These are phyloP conservation scores for Nannizziopsis barbatae DNA, from an alignment of 2,329 filamentous ascomycete species.

Conservation along the genomic window DNA sequence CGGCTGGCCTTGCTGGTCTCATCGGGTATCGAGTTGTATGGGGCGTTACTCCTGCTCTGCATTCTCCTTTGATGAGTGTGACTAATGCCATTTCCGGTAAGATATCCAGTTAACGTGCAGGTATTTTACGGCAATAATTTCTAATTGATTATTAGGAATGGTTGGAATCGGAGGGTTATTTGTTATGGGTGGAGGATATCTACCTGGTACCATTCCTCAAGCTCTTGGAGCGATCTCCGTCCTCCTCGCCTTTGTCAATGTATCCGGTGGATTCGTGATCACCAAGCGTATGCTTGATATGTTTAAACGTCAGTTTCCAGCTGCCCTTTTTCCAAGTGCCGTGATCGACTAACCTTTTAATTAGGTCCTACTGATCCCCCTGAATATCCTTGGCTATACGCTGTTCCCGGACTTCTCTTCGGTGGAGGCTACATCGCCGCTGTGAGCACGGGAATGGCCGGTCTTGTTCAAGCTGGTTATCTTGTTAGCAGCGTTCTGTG, in stretches of 20 bases:
- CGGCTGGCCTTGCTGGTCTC: conserved; percentile 69
- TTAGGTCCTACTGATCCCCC: conserved; percentile 67
- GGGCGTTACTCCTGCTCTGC: conserved; percentile 72
- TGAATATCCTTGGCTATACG: conserved; percentile 82
- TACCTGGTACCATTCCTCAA: conserved; percentile 70
- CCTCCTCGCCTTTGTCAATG: conserved; percentile 74
- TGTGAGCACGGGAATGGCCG: conserved; percentile 68
- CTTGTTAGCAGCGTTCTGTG: conserved; percentile 74
- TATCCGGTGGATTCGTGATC: conserved; percentile 80
- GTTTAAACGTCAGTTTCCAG: conserved; percentile 55
- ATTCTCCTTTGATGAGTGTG: conserved; percentile 83
- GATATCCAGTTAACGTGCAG: not conserved
- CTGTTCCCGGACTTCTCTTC: conserved; percentile 63
- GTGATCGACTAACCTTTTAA: not conserved
- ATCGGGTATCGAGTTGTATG: conserved; percentile 84
- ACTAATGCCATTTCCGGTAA: conserved; percentile 79
- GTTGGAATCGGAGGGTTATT: conserved; percentile 82
- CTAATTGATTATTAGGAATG: conserved; percentile 44
- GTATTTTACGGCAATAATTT: conserved; percentile 14
- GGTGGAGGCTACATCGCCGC: conserved; percentile 72
- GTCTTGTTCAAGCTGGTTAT: conserved; percentile 78
- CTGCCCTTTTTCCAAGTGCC: not conserved
- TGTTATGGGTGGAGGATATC: conserved; percentile 70
- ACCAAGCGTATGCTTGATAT: conserved; percentile 91
- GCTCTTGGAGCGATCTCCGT: conserved; percentile 68